Base-by-base conservation (phyloP, 2,329 filamentous ascomycete genomes). In the Colletotrichum camelliae region DNA sequence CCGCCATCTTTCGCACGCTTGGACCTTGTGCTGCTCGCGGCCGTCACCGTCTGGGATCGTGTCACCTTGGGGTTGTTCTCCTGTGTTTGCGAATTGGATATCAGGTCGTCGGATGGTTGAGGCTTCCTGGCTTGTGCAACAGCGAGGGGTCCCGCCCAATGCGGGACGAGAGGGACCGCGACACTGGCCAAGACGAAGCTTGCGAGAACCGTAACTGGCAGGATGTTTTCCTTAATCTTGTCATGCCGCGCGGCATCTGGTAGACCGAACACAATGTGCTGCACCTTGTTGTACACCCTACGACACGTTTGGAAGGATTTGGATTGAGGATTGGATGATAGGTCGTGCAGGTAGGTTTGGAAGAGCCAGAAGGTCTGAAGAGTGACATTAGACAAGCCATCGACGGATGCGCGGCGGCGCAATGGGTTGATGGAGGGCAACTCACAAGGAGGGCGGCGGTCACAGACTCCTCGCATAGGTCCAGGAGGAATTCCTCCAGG, bases 291-390 rank as follows among this genome's bases (percentile, higher is more conserved):
- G 87, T 96, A 96, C 79, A 97, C 92, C 81, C 95, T 89, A 75
- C 94, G 91, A 82, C 95, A 96, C 66, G 94, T 96, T 85, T 94
- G 93, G 86, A 97, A 97, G 66, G 94, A 90, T 80, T 93, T 91
- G 77, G 94, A 93, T 82, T 94, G 93, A 4, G 95, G 95, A 74
- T 94, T 94, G 81, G 90, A 88, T 71, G 94, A 91, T 77, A 97
- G 91, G 83, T 97, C 95, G 87, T 95, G 93, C 35, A 97, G 91
- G 82, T 97, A 96, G 6, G 94, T 96, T 86, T 97, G 95, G 84
- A 97, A 96, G 67, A 97, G 90, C 95, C 95, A 97, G 85, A 97
- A 97, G 43, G 95, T 96, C 95, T 97, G 81, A 67, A 77, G 58
- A n/a, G 77, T 62, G 33, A 18, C 21, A 62, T 62, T 31, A 73